A percentile compares a stretch with the other conserved stretches of the same genome.
Conservation (phyloP, 371 early-diverging fungal genomes). For the Mortierella sp. region DNA sequence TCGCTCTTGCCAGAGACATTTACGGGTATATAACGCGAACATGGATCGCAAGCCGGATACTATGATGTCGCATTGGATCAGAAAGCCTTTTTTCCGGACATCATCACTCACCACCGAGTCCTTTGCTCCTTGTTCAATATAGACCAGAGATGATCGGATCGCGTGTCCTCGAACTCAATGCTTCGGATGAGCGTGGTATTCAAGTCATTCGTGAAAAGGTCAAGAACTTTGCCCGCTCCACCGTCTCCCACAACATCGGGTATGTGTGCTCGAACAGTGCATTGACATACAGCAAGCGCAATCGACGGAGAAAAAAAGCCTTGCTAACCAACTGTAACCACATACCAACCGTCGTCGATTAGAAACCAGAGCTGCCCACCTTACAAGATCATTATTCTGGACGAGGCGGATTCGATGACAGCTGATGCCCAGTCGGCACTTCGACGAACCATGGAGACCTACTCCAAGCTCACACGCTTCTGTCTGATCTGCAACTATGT, state of each 20-base stretch:
- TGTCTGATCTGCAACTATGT: slow-evolving; percentile 99
- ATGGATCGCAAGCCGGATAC: not conserved
- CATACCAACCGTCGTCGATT: not conserved
- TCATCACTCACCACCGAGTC: not conserved
- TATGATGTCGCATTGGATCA: not conserved
- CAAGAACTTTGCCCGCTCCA: slow-evolving; percentile 94
- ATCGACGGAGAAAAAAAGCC: not conserved
- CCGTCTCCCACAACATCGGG: slow-evolving; percentile 68
- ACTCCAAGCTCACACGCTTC: slow-evolving; percentile 96
- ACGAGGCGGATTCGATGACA: slow-evolving; percentile 99
- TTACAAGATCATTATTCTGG: slow-evolving; percentile 98
- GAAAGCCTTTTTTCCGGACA: not conserved
- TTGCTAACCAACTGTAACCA: not conserved
- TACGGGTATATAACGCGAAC: slow-evolving; percentile 88
- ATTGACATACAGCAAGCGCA: too few species aligned
- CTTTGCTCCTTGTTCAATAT: not conserved
- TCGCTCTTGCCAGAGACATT: slow-evolving; percentile 93
- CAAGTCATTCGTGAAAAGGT: slow-evolving; percentile 96
- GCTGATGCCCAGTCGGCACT: slow-evolving; percentile 98
- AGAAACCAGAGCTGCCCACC: slow-evolving; percentile 77
- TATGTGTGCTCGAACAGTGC: slow-evolving; percentile 15
- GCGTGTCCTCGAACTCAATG: slow-evolving; percentile 98
- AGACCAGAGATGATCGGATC: slow-evolving; percentile 82
- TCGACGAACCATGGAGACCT: slow-evolving; percentile 99
- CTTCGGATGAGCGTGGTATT: slow-evolving; percentile 99